Base-by-base conservation (phyloP, 768 basidiomycete species). In the Kwoniella botswanensis region DNA sequence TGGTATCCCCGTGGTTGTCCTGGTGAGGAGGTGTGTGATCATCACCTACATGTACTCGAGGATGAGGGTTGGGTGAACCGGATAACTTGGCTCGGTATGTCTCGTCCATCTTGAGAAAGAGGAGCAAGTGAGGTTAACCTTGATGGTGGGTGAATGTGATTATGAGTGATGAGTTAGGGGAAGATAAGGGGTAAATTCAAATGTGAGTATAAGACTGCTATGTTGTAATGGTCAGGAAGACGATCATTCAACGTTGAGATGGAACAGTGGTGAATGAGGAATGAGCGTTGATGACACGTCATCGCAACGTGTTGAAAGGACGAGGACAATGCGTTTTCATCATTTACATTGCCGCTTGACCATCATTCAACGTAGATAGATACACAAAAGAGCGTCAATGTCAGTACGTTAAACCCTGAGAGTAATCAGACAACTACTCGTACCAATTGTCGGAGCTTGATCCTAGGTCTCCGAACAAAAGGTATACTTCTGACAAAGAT, bases 81-180 rank as follows among this genome's bases (percentile, higher is more conserved):
- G 76, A 68, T 17, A 79, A 69, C 46, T 70, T 76, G 29, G 73
- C 78, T 50, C 71, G 67, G 50, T 79, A 79, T 18, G 67, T 43
- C 15, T 76, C 71, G 67, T 72, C 71, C 71, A 72, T 72, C 17
- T 56, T 65, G 57, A 44, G 35, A 44, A 22, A 42, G 44, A 52
- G 46, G 12, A 22, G 24, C 3, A 21, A 42, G 21, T 24, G 18
- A 17, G 26, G 53, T 53, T 12, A 21, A 21, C 57, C 15, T 15
- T 29, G 22, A 22, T 57, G 42, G 58, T 60, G 66, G 26, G 41
- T 50, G 52, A 53, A 46, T 60, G 24, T 12, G 26, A 15, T 26
- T 15, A 54, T 56, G 46, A 52, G 13, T 35, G n/a, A 65, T 29
- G 18, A 21, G 35, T 35, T 10, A 22, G 26, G 13, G 26, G 21